Conservation (phyloP, 306 rosid genomes). For the Rubus idaeus region DNA sequence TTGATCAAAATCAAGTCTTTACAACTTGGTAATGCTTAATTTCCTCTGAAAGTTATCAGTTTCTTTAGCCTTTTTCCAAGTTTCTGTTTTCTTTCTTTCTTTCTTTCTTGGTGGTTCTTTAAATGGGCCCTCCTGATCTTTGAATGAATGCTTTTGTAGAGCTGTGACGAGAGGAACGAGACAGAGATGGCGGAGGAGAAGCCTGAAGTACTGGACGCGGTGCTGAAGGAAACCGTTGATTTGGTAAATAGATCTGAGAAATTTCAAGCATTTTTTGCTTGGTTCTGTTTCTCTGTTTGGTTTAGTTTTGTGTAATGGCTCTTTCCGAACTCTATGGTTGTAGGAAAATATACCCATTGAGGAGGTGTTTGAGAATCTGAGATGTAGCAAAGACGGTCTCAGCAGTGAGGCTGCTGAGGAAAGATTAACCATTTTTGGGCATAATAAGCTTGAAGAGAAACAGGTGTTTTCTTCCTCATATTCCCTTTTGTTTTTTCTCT, state of each 20-base stretch:
- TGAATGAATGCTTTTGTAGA: slow-evolving; percentile 43
- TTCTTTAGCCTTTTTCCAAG: slow-evolving; percentile 25
- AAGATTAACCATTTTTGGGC: slow-evolving; percentile 77
- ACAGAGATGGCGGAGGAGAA: slow-evolving; percentile 70
- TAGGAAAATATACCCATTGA: slow-evolving; percentile 97
- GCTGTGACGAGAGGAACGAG: slow-evolving; percentile 9
- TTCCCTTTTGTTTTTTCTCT: slow-evolving; percentile 1
- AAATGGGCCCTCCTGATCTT: slow-evolving; percentile 29
- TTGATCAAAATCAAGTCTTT: slow-evolving; percentile 35
- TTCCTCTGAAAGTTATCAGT: slow-evolving; percentile 2
- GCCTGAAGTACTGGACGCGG: slow-evolving; percentile 82
- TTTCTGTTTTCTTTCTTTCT: neutral
- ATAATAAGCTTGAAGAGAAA: slow-evolving; percentile 98
- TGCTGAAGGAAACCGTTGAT: slow-evolving; percentile 94
- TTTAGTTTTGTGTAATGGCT: slow-evolving; percentile 22
- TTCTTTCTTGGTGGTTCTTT: neutral
- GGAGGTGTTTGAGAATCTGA: slow-evolving; percentile 93
- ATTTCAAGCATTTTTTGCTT: slow-evolving; percentile 14
- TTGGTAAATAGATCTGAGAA: slow-evolving; percentile 83
- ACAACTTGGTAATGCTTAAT: slow-evolving; percentile 31
- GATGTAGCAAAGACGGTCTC: slow-evolving; percentile 95
- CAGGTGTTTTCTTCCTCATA: slow-evolving; percentile 33
- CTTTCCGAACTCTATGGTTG: slow-evolving; percentile 34
- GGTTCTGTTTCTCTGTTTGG: slow-evolving; percentile 4
- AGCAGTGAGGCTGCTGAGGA: slow-evolving; percentile 84